Conservation (phyloP, 2,329 filamentous ascomycete genomes). For the Trichoderma guizhouense region DNA sequence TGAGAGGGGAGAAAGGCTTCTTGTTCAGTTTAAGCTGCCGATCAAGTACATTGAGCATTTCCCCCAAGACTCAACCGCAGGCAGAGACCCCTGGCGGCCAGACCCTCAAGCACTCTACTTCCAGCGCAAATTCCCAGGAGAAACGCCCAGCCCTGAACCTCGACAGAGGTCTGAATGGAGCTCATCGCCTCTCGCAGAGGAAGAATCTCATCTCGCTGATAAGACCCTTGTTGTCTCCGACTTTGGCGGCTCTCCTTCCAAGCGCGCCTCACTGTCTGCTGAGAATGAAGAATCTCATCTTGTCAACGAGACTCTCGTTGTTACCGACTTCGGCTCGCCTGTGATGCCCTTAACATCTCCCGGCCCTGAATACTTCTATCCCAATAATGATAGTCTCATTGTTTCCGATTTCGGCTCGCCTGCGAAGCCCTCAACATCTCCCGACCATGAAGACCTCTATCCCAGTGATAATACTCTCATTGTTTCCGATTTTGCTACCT, state of each 20-base stretch:
- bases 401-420: conserved; percentile 11
- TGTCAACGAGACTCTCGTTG: neutral
- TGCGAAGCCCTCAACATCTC: neutral
- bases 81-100: too few species aligned
- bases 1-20: conserved; percentile 30
- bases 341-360: neutral
- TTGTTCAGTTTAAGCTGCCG: conserved; percentile 40
- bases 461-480: conserved; percentile 5
- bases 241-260: neutral
- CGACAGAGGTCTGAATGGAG: neutral
- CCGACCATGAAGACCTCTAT: neutral
- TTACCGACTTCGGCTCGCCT: conserved; percentile 5
- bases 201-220: neutral
- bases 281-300: neutral
- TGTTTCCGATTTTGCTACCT: conserved; percentile 9
- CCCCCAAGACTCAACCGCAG: conserved; percentile 16
- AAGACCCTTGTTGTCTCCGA: conserved; percentile 18
- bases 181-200: neutral
- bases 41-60: conserved; percentile 31
- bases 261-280: neutral
- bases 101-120: too few species aligned
- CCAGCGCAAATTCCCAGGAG: neutral
- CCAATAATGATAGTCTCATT: conserved; percentile 4
- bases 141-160: neutral
- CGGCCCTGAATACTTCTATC: neutral